phyloP scores from a whole-genome alignment of 345 rosid genomes.

The Brassica cretica region DNA sequence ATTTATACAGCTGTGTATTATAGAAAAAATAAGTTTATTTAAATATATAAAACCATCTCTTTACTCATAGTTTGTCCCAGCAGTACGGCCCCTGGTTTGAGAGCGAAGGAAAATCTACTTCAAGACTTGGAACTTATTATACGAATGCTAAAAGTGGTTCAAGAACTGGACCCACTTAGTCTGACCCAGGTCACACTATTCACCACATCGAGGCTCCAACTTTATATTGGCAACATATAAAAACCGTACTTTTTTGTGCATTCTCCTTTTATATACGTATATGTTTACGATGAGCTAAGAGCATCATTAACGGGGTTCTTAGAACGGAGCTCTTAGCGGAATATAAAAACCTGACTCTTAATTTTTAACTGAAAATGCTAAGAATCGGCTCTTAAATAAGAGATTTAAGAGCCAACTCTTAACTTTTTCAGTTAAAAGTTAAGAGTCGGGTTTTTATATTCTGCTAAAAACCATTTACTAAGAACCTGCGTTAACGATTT shows the following conservation, averaged over 20 bases:
- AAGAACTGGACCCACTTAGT: constrained; percentile 32
- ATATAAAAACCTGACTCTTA: too few relatives aligned
- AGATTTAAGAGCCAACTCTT: too few relatives aligned
- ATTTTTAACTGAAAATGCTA: too few relatives aligned
- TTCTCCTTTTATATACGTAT: background rate
- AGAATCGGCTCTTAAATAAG: too few relatives aligned
- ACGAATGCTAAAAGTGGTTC: constrained; percentile 3
- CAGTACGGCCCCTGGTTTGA: constrained; percentile 37
- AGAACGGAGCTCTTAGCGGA: too few relatives aligned
- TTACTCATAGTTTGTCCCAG: constrained; percentile 15
- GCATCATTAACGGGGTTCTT: too few relatives aligned
- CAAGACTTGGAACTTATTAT: constrained; percentile 17
- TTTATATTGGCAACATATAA: constrained; percentile 9
- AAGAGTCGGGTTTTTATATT: too few relatives aligned
- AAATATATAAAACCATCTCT: constrained; percentile 2
- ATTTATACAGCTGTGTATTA: background rate
- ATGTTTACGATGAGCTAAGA: too few relatives aligned
- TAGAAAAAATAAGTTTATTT: background rate
- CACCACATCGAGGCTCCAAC: constrained; percentile 36
- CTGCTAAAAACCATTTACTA: too few relatives aligned
- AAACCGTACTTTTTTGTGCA: constrained; percentile 16
- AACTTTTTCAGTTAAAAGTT: too few relatives aligned
- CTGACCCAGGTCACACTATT: constrained; percentile 13
- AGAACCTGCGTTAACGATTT: too few relatives aligned
- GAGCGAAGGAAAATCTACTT: constrained; percentile 11